Base-by-base conservation (phyloP, 805 yeast species). In the Priceomyces fermenticarens region DNA sequence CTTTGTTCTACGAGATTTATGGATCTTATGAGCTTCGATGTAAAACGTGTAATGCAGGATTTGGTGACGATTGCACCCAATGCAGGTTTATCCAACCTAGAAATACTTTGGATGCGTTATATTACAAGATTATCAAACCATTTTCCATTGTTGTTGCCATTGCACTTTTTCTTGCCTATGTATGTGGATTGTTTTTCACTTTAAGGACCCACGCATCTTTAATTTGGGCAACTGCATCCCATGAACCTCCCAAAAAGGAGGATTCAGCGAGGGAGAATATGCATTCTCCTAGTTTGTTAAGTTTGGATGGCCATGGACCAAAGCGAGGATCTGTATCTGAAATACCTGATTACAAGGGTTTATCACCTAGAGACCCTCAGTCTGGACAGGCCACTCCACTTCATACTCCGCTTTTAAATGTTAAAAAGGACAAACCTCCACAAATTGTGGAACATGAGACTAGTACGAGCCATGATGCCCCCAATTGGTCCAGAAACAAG, bases 161-260 rank as follows among this genome's bases (percentile, higher is more conserved):
- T 12, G 78, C 86, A 3, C 74, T 93, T 41, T 88, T 90, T 54
- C 63, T 86, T 10, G 93, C 96, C 0, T 93, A 93, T 58, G 75
- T 80, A 15, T 82, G 90, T 61, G 98, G 99, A 1, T 69, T 93
- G 32, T 83, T 88, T 78, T 93, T 93, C 61, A 93, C 99, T 0
- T 74, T 93, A 54, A 78, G 96, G 54, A 93, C 98, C 0, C 99
- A 93, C 63, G 99, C 99, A 0, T 91, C 96, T 1, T 71, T 89
- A 66, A 93, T 93, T 48, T 93, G 99, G 99, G 86, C 88, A 35
- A 77, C 75, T 10, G 63, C 57, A 36, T 57, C 68, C 1, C 70
- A 65, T 37, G 71, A 66, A 36, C 59, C 49, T 34, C 51, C 50
- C 20, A 62, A 62, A 35, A 69, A 62, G 3, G 25, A 20, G 4